phyloP scores from a whole-genome alignment of 176 grass and related monocot species.

The Cocos nucifera region DNA sequence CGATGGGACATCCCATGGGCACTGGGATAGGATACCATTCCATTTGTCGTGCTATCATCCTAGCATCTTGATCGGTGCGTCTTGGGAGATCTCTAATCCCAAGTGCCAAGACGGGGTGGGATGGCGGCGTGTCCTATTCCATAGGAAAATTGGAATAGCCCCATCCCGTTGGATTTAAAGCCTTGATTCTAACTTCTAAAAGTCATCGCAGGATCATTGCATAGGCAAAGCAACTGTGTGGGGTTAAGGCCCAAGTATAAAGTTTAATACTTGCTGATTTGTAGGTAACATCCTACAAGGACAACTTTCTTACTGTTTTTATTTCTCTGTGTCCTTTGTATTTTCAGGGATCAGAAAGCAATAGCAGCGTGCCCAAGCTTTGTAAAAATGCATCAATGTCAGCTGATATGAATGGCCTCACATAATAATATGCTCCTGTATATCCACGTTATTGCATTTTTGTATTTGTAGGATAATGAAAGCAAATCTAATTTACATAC shows the following conservation, averaged over 20 bases:
- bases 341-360: slow-evolving; percentile 31
- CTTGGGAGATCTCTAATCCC: too few relatives aligned
- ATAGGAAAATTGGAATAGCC: too few relatives aligned
- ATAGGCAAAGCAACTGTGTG: slow-evolving; percentile 44
- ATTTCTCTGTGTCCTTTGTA: neutral
- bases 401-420: slow-evolving; percentile 50
- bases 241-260: slow-evolving; percentile 48
- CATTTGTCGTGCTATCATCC: too few relatives aligned
- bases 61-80: too few relatives aligned
- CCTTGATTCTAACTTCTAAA: neutral
- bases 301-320: neutral
- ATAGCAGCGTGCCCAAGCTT: slow-evolving; percentile 28
- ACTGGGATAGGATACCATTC: too few relatives aligned
- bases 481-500: too few relatives aligned
- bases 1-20: too few relatives aligned
- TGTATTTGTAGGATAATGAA: slow-evolving; percentile 2
- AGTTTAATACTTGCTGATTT: neutral
- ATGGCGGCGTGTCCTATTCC: too few relatives aligned
- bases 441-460: slow-evolving; percentile 44
- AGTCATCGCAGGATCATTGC: slow-evolving; percentile 35
- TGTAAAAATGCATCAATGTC: slow-evolving; percentile 50
- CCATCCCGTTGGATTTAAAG: too few relatives aligned
- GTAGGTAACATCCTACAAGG: neutral
- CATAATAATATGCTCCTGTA: slow-evolving; percentile 28
- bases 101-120: too few relatives aligned